A percentile compares a stretch with the other conserved stretches of the same genome.
Evolutionary conservation across 768 basidiomycete species (phyloP).

Genomic region (Pleurotus tuber-regium): DNA sequence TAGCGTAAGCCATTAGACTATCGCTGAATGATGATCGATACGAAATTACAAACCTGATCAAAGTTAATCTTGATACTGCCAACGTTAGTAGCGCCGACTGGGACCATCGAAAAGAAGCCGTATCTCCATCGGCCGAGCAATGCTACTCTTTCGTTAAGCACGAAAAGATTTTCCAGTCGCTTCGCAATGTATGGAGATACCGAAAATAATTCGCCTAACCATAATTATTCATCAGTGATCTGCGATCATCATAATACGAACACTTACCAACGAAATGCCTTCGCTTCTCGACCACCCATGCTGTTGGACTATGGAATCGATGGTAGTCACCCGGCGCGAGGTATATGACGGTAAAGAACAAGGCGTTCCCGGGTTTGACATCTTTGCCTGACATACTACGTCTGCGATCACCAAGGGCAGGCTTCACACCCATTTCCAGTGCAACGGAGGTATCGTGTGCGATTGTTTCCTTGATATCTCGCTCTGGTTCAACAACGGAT

Average conservation of each 20-base stretch:
- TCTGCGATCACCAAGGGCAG: conserved; percentile 28
- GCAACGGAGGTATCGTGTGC: conserved; percentile 73
- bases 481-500: conserved; percentile 60
- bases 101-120: conserved; percentile 97
- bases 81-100: conserved; percentile 98
- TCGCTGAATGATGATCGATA: not conserved
- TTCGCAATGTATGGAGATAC: conserved; percentile 96
- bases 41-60: conserved; percentile 58
- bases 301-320: conserved; percentile 92
- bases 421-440: conserved; percentile 61
- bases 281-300: conserved; percentile 96
- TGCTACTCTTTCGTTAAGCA: conserved; percentile 97
- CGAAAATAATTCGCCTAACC: conserved; percentile 84
- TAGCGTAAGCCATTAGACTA: not conserved
- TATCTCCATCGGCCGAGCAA: conserved; percentile 92
- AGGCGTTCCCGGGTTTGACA: conserved; percentile 72
- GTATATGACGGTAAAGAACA: conserved; percentile 95
- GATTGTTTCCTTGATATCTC: conserved; percentile 51
- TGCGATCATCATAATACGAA: not conserved
- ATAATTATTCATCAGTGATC: not conserved
- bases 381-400: conserved; percentile 42
- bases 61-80: conserved; percentile 96
- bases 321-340: conserved; percentile 99
- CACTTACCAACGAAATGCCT: conserved; percentile 86
- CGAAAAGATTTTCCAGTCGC: conserved; percentile 88